phyloP scores from a whole-genome alignment of 257 asterid species.

The Fraxinus anomala region DNA sequence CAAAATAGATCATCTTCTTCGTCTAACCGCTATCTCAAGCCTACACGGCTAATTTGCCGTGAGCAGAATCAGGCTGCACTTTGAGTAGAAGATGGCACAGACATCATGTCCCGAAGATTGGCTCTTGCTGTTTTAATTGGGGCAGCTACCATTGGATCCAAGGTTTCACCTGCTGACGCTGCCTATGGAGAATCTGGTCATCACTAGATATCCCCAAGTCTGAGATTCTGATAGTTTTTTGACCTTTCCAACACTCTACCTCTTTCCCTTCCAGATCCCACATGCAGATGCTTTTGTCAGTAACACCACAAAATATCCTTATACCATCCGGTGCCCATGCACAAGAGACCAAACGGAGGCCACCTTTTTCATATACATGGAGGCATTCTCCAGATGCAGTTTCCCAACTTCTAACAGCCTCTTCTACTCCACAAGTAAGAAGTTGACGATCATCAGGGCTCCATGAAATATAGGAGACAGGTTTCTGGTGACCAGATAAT shows the following conservation, averaged over 20 bases:
- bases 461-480: constrained; percentile 28
- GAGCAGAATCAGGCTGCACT: constrained; percentile 49
- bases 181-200: constrained; percentile 88
- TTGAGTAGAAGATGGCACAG: constrained; percentile 31
- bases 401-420: constrained; percentile 26
- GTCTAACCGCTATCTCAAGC: constrained; percentile 37
- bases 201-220: constrained; percentile 20
- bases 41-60: constrained; percentile 49
- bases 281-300: constrained; percentile 27
- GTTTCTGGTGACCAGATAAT: constrained; percentile 25
- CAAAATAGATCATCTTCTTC: constrained; percentile 39
- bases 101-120: constrained; percentile 59
- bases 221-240: not conserved
- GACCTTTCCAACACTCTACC: constrained; percentile 14
- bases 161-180: constrained; percentile 78
- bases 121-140: constrained; percentile 69
- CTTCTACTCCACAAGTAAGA: constrained; percentile 34
- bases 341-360: constrained; percentile 27
- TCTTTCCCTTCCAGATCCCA: constrained; percentile 30
- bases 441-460: constrained; percentile 26
- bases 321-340: constrained; percentile 33
- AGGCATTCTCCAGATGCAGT: constrained; percentile 24
- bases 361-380: constrained; percentile 8
- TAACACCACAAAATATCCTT: constrained; percentile 8
- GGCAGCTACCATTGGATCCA: constrained; percentile 67